These are phyloP conservation scores for Phyllachora maydis DNA, from an alignment of 2,329 filamentous ascomycete species.

Conservation along the genomic window DNA sequence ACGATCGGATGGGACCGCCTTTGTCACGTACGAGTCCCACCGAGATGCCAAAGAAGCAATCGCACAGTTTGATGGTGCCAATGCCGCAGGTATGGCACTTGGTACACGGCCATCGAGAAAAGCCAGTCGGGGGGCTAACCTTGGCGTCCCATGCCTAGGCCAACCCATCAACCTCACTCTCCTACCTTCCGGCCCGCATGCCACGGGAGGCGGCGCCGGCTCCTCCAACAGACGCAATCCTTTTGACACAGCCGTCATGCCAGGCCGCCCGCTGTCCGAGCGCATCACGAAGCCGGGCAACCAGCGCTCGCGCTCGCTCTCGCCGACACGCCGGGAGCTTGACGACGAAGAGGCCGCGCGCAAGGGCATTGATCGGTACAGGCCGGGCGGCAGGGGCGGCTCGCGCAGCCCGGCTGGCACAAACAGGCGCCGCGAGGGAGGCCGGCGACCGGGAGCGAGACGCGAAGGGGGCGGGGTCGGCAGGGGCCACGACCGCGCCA, in stretches of 20 bases:
- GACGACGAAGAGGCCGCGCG: constrained; percentile 37
- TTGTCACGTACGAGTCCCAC: constrained; percentile 54
- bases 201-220: too few species aligned
- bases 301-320: constrained; percentile 45
- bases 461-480: constrained; percentile 13
- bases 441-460: constrained; percentile 22
- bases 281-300: constrained; percentile 31
- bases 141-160: constrained; percentile 29
- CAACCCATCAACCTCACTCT: constrained; percentile 63
- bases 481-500: constrained; percentile 16
- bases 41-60: constrained; percentile 58
- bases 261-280: constrained; percentile 35
- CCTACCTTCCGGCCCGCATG: constrained; percentile 28
- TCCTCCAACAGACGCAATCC: constrained; percentile 29
- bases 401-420: constrained; percentile 41
- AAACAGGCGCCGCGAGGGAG: constrained; percentile 10
- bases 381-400: constrained; percentile 40
- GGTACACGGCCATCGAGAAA: neutral
- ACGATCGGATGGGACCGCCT: constrained; percentile 69
- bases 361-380: constrained; percentile 59
- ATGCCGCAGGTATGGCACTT: constrained; percentile 49
- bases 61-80: constrained; percentile 69
- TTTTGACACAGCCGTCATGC: constrained; percentile 32
- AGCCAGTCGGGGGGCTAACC: too few species aligned
- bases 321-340: constrained; percentile 19